Base-by-base conservation (phyloP, 345 rosid genomes). In the Triadica sebifera region DNA sequence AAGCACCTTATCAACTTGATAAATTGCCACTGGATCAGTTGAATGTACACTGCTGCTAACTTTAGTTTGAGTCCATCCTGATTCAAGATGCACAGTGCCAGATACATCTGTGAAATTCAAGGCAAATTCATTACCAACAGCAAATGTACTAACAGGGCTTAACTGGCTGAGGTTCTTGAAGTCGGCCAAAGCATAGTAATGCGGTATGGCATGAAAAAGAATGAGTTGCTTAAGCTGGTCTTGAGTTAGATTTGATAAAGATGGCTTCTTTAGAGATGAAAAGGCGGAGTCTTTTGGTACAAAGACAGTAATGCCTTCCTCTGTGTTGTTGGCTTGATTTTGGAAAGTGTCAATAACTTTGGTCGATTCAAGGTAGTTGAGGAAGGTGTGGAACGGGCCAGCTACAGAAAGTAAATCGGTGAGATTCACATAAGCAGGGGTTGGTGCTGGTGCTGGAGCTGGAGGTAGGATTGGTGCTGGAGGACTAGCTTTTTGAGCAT, bases 261-360 rank as follows among this genome's bases (percentile, higher is more conserved):
- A 84, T 70, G 94, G 90, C 52, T 77, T 84, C 82, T 85, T 94
- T 12, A 85, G 89, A 22, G 88, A 80, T 65, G 89, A 81, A 83
- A 96, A 96, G 71, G 98, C 97, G 10, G 81, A 75, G 62, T 93
- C 96, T 72, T 86, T 91, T 0, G 99, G 99, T 7, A 91, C 97
- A 24, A 96, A 96, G 65, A 96, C 84, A 8, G 99, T 95, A 62
- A 95, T 76, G 39, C 98, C 98, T 81, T 90, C 90, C 1, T 89
- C 85, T 0, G 96, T 91, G 78, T 88, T 87, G 89, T 94, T 94
- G 74, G 93, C 98, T 82, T 88, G 97, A 89, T 77, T 85, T 79
- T 94, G 98, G 85, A 94, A 87, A 41, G 96, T 92, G 15, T 87
- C 93, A 1, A 94, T 83, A 79, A 92, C 96, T 73, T 91, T 90